Base-by-base conservation (phyloP, 306 rosid genomes). In the Cucurbita maxima region DNA sequence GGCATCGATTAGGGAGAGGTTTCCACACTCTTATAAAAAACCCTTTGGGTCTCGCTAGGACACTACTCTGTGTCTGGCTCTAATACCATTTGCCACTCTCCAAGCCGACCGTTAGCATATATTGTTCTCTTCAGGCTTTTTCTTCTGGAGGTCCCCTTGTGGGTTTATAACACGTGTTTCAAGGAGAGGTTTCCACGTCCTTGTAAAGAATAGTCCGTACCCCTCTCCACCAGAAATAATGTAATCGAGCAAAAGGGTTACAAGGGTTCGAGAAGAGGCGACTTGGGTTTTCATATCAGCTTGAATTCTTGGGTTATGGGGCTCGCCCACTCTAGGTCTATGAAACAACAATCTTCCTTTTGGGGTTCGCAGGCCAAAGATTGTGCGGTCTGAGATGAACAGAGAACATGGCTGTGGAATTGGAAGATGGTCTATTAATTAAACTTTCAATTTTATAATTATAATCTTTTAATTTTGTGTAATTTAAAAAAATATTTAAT, bases 211-310 rank as follows among this genome's bases (percentile, higher is more conserved):
- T 30, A 30, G 3, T 30, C 2, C 34, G 34, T 30, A 2, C 0
- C 34, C 34, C 34, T 30, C 34, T 30, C 34, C 3, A 0, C 25
- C 22, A 6, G 22, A 69, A 25, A 25, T 48, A 25, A 12, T 34
- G 74, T 5, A 48, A 69, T 48, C 43, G 20, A 10, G 18, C 58
- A 53, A 67, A 81, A 71, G 20, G 54, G 36, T 70, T 45, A 94
- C 97, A 95, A 87, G 98, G 67, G 95, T 94, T 86, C 83, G 84
- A 58, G 97, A 90, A 73, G 91, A 88, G 80, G 71, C 75, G 60
- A 84, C 86, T 63, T 86, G 91, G 69, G 88, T 78, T 76, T 83
- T 84, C 10, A 81, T 71, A 56, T 83, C 86, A 41, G 88, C 80
- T 78, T 82, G 86, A 50, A 83, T 74, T 78, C 82, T 68, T 55